Evolutionary conservation across 176 grass and related monocot genomes (phyloP).

Genomic region (Zizania latifolia): DNA sequence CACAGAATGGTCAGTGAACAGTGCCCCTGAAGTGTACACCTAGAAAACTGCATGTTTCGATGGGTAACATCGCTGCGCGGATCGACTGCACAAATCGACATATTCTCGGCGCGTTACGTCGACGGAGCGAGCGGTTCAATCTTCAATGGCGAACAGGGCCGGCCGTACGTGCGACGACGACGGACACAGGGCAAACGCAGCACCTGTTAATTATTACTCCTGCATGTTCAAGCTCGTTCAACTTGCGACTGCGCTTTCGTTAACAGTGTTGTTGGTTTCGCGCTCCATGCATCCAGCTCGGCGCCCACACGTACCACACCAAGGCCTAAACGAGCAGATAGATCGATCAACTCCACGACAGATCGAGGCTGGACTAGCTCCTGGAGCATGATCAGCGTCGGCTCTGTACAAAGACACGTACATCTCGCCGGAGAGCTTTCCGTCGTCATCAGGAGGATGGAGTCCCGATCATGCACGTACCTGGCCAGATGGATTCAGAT

Average conservation of each 20-base stretch:
- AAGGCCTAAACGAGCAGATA: neutral
- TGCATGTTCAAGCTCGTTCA: too few relatives aligned
- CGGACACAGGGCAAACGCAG: too few relatives aligned
- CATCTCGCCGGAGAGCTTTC: neutral
- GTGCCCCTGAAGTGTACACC: too few relatives aligned
- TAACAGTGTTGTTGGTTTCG: neutral
- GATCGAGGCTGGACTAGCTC: too few relatives aligned
- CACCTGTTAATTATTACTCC: constrained; percentile 6
- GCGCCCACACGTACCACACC: neutral
- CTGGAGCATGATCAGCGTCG: neutral
- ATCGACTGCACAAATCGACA: too few relatives aligned
- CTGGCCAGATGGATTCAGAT: neutral
- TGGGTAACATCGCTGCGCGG: too few relatives aligned
- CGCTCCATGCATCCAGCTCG: constrained; percentile 6
- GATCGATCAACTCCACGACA: neutral
- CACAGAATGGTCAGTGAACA: too few relatives aligned
- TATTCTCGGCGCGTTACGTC: too few relatives aligned
- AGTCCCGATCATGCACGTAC: neutral
- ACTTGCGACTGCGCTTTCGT: constrained; percentile 1
- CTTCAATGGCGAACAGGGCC: too few relatives aligned
- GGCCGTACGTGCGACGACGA: too few relatives aligned
- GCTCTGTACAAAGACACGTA: neutral
- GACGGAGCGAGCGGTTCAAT: too few relatives aligned
- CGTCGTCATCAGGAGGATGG: neutral
- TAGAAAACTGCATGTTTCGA: too few relatives aligned